Conservation (phyloP, 352 stramenopile species). For the Globisporangium irregulare region DNA sequence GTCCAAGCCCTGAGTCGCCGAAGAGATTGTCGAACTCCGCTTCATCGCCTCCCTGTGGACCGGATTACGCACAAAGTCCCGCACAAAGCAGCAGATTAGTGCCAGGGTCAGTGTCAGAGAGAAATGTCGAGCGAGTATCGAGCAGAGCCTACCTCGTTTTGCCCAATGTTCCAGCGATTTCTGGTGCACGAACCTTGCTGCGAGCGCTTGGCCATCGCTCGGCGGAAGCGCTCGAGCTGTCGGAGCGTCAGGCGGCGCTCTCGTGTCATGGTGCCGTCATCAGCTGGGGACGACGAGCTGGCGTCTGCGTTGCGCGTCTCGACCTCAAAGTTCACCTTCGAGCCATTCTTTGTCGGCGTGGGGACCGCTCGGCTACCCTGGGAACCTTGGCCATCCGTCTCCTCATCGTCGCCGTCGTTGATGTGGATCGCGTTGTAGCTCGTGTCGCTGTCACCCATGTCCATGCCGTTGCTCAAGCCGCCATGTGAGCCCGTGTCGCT, state of each 20-base stretch:
- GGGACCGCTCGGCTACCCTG: background rate
- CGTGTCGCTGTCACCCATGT: slow-evolving; percentile 20
- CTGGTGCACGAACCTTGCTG: slow-evolving; percentile 9
- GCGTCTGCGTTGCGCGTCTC: slow-evolving; percentile 3
- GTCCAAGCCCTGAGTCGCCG: slow-evolving; percentile 10
- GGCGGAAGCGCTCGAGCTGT: slow-evolving; percentile 33
- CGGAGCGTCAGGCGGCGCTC: slow-evolving; percentile 27
- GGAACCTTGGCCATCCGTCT: background rate
- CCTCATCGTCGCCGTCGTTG: slow-evolving; percentile 5
- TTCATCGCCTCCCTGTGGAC: slow-evolving; percentile 16
- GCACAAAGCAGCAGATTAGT: background rate
- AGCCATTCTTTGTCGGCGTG: background rate
- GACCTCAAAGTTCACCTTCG: slow-evolving; percentile 16
- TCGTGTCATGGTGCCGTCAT: slow-evolving; percentile 4
- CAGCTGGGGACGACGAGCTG: background rate
- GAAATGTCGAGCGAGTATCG: background rate
- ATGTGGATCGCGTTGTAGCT: slow-evolving; percentile 22
- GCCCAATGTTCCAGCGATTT: slow-evolving; percentile 7
- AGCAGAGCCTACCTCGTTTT: slow-evolving; percentile 12
- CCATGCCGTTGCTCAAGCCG: background rate
- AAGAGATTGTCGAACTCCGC: slow-evolving; percentile 31
- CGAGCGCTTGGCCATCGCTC: slow-evolving; percentile 25
- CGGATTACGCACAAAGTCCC: background rate
- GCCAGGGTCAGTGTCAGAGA: background rate
- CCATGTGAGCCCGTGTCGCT: background rate